Conservation (phyloP, 768 basidiomycete species). For the Boletus tylopilopsis region DNA sequence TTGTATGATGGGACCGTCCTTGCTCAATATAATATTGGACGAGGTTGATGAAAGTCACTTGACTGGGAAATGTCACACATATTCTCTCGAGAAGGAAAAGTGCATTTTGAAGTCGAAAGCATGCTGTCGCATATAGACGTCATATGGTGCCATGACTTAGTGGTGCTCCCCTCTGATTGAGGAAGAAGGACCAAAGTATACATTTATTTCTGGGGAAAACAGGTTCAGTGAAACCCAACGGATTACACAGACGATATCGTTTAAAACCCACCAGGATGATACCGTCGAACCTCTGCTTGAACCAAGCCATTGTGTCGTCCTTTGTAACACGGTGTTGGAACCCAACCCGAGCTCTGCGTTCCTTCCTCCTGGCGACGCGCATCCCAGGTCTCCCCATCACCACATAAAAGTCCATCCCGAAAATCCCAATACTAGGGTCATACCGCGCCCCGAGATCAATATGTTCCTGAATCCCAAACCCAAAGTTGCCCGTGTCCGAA, state of each 20-base stretch:
- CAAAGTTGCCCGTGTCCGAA: slow-evolving; percentile 98
- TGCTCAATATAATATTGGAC: no score
- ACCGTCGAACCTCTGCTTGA: slow-evolving; percentile 99
- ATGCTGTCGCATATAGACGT: slow-evolving; percentile 24
- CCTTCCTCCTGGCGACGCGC: slow-evolving; percentile 88
- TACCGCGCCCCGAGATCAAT: slow-evolving; percentile 99
- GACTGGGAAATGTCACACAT: not conserved
- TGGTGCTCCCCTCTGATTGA: not conserved
- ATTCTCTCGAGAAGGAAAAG: not conserved
- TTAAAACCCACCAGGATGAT: slow-evolving; percentile 77
- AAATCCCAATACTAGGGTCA: slow-evolving; percentile 98
- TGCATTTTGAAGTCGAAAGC: slow-evolving; percentile 23
- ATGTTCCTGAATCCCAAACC: slow-evolving; percentile 98
- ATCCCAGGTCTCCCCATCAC: slow-evolving; percentile 96
- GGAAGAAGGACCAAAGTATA: not conserved
- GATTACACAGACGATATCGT: not conserved
- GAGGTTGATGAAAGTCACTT: no score
- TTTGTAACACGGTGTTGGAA: slow-evolving; percentile 88
- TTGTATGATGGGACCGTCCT: no score
- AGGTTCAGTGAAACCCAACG: not conserved
- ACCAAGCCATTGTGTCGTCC: slow-evolving; percentile 97
- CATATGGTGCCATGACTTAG: slow-evolving; percentile 23
- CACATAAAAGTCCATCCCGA: slow-evolving; percentile 99
- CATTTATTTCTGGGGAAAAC: slow-evolving; percentile 24
- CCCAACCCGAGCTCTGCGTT: slow-evolving; percentile 83